phyloP scores from a whole-genome alignment of 192 early-diverging fungal genomes.

The Coemansia sp. region DNA sequence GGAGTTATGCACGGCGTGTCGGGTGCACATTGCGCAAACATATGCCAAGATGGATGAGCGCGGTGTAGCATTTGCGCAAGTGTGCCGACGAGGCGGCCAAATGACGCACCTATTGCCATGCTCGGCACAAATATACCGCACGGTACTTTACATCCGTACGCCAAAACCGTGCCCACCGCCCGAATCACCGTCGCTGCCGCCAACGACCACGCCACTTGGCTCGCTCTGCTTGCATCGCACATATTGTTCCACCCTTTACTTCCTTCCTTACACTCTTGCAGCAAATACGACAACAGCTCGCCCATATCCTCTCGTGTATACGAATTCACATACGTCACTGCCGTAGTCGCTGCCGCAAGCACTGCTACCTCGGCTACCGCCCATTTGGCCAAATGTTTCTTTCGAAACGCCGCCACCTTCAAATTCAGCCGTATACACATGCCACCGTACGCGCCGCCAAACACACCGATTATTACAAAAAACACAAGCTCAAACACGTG shows the following conservation, averaged over 20 bases:
- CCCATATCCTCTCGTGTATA: slow-evolving; percentile 85
- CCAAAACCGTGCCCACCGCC: slow-evolving; percentile 53
- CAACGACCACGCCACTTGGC: slow-evolving; percentile 52
- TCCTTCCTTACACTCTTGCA: slow-evolving; percentile 65
- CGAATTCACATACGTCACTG: slow-evolving; percentile 66
- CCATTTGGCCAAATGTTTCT: slow-evolving; percentile 59
- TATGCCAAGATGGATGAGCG: slow-evolving; percentile 58
- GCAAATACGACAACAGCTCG: slow-evolving; percentile 71
- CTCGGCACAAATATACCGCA: slow-evolving; percentile 93
- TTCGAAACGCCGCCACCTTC: slow-evolving; percentile 68
- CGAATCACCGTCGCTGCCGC: slow-evolving; percentile 59
- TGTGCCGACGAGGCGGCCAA: slow-evolving; percentile 88
- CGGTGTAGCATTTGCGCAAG: slow-evolving; percentile 66
- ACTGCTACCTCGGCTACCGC: slow-evolving; percentile 66
- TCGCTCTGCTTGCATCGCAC: slow-evolving; percentile 47
- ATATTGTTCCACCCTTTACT: slow-evolving; percentile 57
- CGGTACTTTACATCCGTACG: slow-evolving; percentile 75
- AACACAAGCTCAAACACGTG: slow-evolving; percentile 89
- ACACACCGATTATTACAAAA: slow-evolving; percentile 71
- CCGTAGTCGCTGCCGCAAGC: slow-evolving; percentile 63
- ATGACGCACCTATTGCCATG: slow-evolving; percentile 89
- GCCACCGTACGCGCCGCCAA: slow-evolving; percentile 83
- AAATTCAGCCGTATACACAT: slow-evolving; percentile 72
- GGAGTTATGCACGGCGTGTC: slow-evolving; percentile 87
- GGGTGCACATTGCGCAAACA: slow-evolving; percentile 76